phyloP scores from a whole-genome alignment of 192 early-diverging fungal genomes.

The Backusella sp. region DNA sequence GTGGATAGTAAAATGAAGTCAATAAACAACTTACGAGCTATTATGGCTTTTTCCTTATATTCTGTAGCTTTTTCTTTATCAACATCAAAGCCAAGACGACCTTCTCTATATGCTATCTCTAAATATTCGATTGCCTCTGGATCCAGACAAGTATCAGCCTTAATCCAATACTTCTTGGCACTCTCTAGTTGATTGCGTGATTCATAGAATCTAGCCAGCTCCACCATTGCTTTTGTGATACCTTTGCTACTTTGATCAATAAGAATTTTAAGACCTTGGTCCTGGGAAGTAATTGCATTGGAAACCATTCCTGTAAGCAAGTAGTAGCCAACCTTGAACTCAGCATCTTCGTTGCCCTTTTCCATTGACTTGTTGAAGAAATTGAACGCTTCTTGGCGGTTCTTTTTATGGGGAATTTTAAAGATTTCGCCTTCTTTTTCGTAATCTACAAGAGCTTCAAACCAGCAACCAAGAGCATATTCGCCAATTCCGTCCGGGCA shows the following conservation, averaged over 20 bases:
- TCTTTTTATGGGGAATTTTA: background rate
- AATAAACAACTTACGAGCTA: background rate
- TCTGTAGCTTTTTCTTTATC: background rate
- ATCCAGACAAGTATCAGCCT: background rate
- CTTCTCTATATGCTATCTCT: background rate
- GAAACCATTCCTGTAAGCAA: background rate
- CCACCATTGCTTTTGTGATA: background rate
- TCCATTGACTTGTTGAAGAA: background rate
- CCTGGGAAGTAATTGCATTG: background rate
- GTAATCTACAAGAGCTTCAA: background rate
- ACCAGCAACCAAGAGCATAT: conserved; percentile 8
- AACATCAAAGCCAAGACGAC: background rate
- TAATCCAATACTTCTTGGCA: background rate
- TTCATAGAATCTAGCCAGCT: background rate
- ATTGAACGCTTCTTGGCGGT: background rate
- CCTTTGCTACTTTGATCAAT: background rate
- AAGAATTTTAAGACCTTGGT: background rate
- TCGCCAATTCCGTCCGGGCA: background rate
- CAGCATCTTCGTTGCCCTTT: background rate
- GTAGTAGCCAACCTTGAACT: background rate
- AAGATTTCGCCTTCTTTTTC: background rate
- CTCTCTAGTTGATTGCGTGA: too few relatives aligned
- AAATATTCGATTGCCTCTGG: background rate
- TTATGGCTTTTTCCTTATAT: background rate
- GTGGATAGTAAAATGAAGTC: background rate